A percentile compares a stretch with the other conserved stretches of the same genome.
Evolutionary conservation across 2,329 filamentous ascomycete genomes (phyloP).

Genomic region (Neonectria faginata): DNA sequence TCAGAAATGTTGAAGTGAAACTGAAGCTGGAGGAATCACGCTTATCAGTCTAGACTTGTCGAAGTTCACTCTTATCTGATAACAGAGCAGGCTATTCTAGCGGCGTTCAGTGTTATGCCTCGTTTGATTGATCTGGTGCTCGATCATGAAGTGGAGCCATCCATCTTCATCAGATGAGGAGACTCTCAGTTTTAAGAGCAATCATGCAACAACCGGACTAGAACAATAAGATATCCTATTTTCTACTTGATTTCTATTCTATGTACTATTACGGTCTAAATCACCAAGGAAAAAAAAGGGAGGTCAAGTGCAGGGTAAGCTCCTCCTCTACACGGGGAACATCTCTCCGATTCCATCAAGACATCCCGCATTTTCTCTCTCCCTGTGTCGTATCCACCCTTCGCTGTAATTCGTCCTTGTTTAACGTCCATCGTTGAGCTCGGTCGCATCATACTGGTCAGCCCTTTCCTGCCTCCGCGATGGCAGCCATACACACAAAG

Average conservation of each 20-base stretch:
- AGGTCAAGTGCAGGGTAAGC: not conserved
- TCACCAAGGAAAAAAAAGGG: too few species aligned
- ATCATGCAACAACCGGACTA: too few species aligned
- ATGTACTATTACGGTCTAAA: too few species aligned
- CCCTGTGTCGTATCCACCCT: too few species aligned
- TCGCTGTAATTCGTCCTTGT: too few species aligned
- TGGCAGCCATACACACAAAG: constrained; percentile 58
- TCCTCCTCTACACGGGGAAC: not conserved
- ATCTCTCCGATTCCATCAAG: not conserved
- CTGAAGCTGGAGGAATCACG: not conserved
- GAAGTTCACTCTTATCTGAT: not conserved
- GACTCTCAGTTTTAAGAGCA: too few species aligned
- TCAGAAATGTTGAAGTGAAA: not conserved
- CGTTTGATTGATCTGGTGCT: too few species aligned
- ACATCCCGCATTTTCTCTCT: too few species aligned
- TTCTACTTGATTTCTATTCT: too few species aligned
- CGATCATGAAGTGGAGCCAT: too few species aligned
- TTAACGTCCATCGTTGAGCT: not conserved
- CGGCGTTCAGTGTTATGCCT: not conserved
- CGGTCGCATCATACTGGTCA: not conserved
- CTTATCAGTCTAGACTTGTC: not conserved
- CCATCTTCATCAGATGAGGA: too few species aligned
- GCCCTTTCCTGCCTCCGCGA: constrained; percentile 37
- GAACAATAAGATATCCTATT: too few species aligned
- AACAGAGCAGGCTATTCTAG: not conserved